Evolutionary conservation across 2,329 filamentous ascomycete genomes (phyloP).

Genomic region (Paradendryphiella salina): DNA sequence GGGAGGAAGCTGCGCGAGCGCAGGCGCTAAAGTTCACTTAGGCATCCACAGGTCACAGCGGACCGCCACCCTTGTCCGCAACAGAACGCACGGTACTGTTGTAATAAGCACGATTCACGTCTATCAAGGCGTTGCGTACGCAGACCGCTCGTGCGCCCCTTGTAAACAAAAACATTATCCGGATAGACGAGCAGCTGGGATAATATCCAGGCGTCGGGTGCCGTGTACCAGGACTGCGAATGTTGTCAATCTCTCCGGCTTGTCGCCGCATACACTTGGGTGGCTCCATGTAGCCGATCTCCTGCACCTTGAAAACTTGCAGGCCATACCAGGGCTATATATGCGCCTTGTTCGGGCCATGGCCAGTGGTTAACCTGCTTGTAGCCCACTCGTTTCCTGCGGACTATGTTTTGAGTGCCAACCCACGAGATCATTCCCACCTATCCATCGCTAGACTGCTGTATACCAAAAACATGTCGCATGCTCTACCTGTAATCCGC

Average conservation of each 20-base stretch:
- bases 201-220: conserved; percentile 1
- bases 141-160: neutral
- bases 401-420: neutral
- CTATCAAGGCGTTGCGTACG: neutral
- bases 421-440: neutral
- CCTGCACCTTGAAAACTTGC: neutral
- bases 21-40: neutral
- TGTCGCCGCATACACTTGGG: neutral
- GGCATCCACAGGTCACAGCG: neutral
- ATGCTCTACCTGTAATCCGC: neutral
- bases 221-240: neutral
- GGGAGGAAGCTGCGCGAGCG: neutral
- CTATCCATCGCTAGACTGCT: neutral
- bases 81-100: neutral
- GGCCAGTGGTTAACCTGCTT: neutral
- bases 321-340: neutral
- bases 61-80: neutral
- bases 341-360: neutral
- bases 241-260: neutral
- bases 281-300: conserved; percentile 3
- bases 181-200: neutral
- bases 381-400: neutral
- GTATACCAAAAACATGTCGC: neutral
- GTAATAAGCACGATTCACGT: neutral
- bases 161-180: neutral